A percentile compares a stretch with the other conserved stretches of the same genome.
Evolutionary conservation across 1,284 basidiomycete species (phyloP).

Genomic region (Leccinum pallidistipes): DNA sequence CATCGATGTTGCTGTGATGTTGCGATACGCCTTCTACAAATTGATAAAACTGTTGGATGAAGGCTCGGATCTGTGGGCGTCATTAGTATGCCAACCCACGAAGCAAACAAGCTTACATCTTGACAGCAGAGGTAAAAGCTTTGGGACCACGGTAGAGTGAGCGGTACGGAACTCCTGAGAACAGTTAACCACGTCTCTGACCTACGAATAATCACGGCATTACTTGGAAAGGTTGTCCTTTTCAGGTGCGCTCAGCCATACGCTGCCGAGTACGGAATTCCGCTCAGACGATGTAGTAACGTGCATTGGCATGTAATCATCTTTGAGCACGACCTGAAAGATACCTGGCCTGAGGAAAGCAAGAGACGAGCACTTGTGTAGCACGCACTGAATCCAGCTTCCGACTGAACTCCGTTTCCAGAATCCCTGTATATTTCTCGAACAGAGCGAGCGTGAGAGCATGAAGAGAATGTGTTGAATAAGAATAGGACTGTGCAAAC

Average conservation of each 20-base stretch:
- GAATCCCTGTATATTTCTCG: constrained; percentile 84
- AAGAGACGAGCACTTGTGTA: background rate
- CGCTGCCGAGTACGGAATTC: constrained; percentile 75
- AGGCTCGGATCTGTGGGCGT: constrained; percentile 71
- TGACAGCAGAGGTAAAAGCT: constrained; percentile 95
- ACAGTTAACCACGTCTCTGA: constrained; percentile 8
- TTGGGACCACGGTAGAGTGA: constrained; percentile 91
- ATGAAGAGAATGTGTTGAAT: constrained; percentile 83
- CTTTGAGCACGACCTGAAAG: constrained; percentile 77
- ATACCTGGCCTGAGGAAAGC: background rate
- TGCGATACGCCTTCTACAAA: constrained; percentile 95
- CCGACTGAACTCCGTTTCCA: constrained; percentile 81
- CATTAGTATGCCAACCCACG: background rate
- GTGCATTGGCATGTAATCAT: constrained; percentile 93
- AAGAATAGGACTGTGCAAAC: constrained; percentile 72
- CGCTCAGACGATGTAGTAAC: constrained; percentile 74
- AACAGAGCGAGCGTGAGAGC: constrained; percentile 86
- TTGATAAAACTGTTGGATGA: constrained; percentile 95
- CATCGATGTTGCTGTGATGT: constrained; percentile 91
- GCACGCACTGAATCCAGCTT: constrained; percentile 76
- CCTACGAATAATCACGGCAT: constrained; percentile 23
- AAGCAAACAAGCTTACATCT: constrained; percentile 55
- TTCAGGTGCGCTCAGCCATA: constrained; percentile 82
- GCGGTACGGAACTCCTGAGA: constrained; percentile 66
- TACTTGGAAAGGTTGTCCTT: constrained; percentile 64